Percentiles rank a stretch among this genome's conserved stretches.
phyloP scores from a whole-genome alignment of 2,329 filamentous ascomycete species.

The Rhexocercosporidium sp. region DNA sequence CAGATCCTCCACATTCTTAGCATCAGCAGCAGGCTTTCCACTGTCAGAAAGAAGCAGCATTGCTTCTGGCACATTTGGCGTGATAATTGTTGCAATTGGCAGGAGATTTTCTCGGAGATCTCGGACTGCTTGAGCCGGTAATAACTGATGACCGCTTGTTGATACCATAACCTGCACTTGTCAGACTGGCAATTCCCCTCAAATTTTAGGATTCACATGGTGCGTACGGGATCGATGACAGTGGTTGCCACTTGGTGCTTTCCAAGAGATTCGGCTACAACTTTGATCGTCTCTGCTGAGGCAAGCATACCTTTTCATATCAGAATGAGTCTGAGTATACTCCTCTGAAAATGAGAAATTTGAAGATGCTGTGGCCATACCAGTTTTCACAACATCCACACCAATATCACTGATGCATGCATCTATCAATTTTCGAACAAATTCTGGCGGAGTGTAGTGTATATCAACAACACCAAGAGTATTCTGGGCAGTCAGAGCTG shows the following conservation, averaged over 20 bases:
- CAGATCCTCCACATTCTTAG: conserved; percentile 67
- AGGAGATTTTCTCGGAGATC: conserved; percentile 65
- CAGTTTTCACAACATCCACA: conserved; percentile 90
- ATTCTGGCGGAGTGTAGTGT: conserved; percentile 76
- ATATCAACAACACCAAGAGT: conserved; percentile 84
- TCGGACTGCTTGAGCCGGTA: conserved; percentile 67
- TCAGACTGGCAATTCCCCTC: conserved; percentile 19
- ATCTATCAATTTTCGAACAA: conserved; percentile 85
- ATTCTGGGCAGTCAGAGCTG: conserved; percentile 95
- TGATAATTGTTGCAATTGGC: conserved; percentile 70
- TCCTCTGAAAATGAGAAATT: background rate
- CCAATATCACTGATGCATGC: conserved; percentile 83
- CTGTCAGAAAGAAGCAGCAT: conserved; percentile 64
- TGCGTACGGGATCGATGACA: conserved; percentile 76
- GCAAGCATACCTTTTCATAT: conserved; percentile 75
- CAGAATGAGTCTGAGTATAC: conserved; percentile 17
- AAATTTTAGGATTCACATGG: background rate
- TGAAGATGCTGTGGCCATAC: conserved; percentile 52
- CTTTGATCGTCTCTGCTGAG: conserved; percentile 69
- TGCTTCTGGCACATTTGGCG: conserved; percentile 80
- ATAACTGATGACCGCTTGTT: conserved; percentile 74
- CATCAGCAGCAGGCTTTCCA: conserved; percentile 48
- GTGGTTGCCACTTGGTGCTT: conserved; percentile 61
- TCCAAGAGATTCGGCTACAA: conserved; percentile 68
- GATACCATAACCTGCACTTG: conserved; percentile 82